Evolutionary conservation across 1,139 yeast species (phyloP), one percentile per base, ranked within the genome.

Genomic region (Candida sp.): DNA sequence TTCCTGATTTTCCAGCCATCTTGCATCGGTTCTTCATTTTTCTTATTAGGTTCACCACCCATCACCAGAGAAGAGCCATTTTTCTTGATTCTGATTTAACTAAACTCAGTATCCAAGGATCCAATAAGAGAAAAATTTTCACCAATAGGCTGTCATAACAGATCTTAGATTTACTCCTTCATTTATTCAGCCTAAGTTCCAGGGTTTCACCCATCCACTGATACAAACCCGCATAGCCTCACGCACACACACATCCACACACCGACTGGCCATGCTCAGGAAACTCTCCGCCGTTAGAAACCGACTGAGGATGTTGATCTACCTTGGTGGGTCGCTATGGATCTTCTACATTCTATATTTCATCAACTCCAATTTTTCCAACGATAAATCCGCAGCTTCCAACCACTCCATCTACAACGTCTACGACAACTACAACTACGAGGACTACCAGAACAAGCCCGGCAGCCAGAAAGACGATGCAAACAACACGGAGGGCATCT

Each of bases 391-490:
- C 7, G 25, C 4, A 5, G 7, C 17, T 5, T 25, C 34, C 22
- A 11, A 30, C n/a, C 35, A 38, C 12, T 44, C 47, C 30, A 44
- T 44, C 26, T 44, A 44, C 32, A 33, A 44, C 25, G 22, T 44
- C 4, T 37, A 43, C 12, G 40, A 43, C 9, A 37, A 43, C 28
- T 40, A 40, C 31, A 7, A 40, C 5, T 39, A 39, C 12, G 31
- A 40, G 5, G 22, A 17, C 33, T 12, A 7, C 42, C 11, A 3
- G 23, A n/a, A 27, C 42, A 5, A n/a, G 23, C 11, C n/a, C 12
- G 17, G 12, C 9, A 26, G 42, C 26, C 6, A 11, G 17, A 17
- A 17, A 17, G 17, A 17, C 17, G 17, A 17, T 17, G 17, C 17
- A 17, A 17, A 17, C 17, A 17, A 17, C 17, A 17, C 17, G 17